Base-by-base conservation (phyloP, 441 rosid species). In the Croton setiger region DNA sequence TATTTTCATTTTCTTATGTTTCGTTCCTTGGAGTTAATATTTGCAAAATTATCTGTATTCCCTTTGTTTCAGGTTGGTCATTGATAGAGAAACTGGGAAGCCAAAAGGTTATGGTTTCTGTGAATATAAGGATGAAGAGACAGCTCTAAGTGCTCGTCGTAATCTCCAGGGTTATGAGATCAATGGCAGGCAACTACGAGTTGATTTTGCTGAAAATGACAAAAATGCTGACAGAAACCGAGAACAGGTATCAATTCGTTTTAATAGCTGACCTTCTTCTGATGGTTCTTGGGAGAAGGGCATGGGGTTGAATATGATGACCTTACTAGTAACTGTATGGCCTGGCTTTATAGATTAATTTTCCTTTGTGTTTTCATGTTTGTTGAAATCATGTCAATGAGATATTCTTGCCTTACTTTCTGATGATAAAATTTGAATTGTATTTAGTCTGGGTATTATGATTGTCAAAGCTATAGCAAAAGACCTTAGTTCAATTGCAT, bases 81-180 rank as follows among this genome's bases (percentile, higher is more conserved):
- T 85, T 60, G 97, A 95, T 76, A 88, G 97, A 85, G 99, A 92
- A 85, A 95, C 98, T 56, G 98, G 99, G 58, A 95, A 92, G 73
- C 99, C 99, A 17, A 95, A 92, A 80, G 99, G 99, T 66, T 95
- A 95, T 54, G 99, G 99, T 1, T 95, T 95, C 84, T 95, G 98
- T 66, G 99, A 95, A 76, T 95, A 95, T 75, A 95, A 90, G 75
- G 98, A 95, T 82, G 98, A 92, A 80, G 98, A 95, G 76, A 95
- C 99, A 0, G 98, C 98, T 6, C 66, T 92, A 74, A 95, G 99
- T 78, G 99, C 99, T 74, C 97, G 97, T 35, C 97, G 98, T 74
- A 95, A 95, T 85, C 98, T 95, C 58, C 95, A 90, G 79, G 93
- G 97, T 74, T 92, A 90, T 49, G 90, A 85, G 77, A 90, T 95